Evolutionary conservation across 345 rosid species (phyloP).

Genomic region (Cochlearia excelsa): DNA sequence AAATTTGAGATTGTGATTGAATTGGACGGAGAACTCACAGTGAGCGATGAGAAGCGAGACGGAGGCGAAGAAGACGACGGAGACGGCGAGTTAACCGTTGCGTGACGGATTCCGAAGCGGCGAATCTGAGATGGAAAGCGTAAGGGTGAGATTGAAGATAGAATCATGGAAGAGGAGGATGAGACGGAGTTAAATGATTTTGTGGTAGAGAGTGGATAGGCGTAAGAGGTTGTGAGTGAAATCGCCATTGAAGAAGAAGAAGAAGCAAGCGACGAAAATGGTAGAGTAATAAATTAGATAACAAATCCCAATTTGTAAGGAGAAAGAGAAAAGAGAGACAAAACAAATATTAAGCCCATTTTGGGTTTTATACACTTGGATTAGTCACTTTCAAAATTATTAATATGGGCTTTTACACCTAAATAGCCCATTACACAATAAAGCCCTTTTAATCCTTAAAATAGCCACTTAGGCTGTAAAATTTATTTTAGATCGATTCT

Average conservation of each 20-base stretch:
- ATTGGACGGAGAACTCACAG: conserved; percentile 11
- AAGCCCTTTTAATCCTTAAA: no score
- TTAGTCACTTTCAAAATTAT: no score
- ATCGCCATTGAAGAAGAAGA: conserved; percentile 47
- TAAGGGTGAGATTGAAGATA: conserved; percentile 25
- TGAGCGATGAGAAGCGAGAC: conserved; percentile 31
- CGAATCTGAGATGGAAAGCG: conserved; percentile 35
- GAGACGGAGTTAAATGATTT: conserved; percentile 4
- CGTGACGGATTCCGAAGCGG: conserved; percentile 27
- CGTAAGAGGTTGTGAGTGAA: conserved; percentile 38
- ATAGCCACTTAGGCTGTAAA: no score
- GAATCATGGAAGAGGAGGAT: conserved; percentile 11
- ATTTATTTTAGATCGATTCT: no score
- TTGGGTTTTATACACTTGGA: no score
- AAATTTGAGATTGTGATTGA: not conserved
- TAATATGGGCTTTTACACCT: no score
- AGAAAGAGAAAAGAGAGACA: no score
- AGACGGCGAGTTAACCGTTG: conserved; percentile 28
- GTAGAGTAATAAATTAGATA: no score
- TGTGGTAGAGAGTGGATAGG: conserved; percentile 28
- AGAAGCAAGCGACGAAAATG: no score
- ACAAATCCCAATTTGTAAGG: no score
- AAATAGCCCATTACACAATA: no score
- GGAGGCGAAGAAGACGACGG: not conserved
- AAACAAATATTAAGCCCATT: no score